A percentile compares a stretch with the other conserved stretches of the same genome.
phyloP scores from a whole-genome alignment of 441 rosid genomes.

The Gossypium aridum region DNA sequence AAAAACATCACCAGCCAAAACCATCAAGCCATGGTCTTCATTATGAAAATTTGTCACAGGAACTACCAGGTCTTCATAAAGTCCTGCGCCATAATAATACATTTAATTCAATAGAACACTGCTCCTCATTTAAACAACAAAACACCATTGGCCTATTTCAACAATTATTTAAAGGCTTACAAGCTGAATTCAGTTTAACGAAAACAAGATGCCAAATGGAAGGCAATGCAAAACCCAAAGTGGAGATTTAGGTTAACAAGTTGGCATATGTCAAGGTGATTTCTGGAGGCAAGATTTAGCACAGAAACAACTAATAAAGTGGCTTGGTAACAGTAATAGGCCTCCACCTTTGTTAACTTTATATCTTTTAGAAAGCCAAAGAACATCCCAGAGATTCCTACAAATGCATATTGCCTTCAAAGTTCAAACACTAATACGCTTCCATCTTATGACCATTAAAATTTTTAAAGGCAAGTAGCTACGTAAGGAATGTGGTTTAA shows the following conservation, averaged over 20 bases:
- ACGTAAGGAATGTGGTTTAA: neutral
- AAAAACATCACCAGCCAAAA: conserved; percentile 88
- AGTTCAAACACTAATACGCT: neutral
- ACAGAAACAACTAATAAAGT: neutral
- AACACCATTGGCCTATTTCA: neutral
- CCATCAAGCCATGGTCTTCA: conserved; percentile 73
- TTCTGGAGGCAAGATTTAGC: neutral
- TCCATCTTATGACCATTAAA: neutral
- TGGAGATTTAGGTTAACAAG: neutral
- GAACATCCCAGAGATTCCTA: neutral
- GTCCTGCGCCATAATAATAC: conserved; percentile 32
- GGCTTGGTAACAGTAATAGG: neutral
- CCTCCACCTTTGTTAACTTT: neutral
- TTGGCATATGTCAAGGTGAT: neutral
- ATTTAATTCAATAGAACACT: neutral
- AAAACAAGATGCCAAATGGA: neutral
- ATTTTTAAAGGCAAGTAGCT: neutral
- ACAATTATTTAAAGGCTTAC: neutral
- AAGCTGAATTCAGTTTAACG: neutral
- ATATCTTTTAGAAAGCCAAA: neutral
- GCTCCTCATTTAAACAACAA: neutral
- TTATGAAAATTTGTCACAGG: conserved; percentile 70
- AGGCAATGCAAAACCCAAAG: neutral
- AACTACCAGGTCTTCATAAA: conserved; percentile 66
- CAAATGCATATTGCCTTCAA: neutral